phyloP scores from a whole-genome alignment of 106 monocot species.

The Dendrobium chrysotoxum region DNA sequence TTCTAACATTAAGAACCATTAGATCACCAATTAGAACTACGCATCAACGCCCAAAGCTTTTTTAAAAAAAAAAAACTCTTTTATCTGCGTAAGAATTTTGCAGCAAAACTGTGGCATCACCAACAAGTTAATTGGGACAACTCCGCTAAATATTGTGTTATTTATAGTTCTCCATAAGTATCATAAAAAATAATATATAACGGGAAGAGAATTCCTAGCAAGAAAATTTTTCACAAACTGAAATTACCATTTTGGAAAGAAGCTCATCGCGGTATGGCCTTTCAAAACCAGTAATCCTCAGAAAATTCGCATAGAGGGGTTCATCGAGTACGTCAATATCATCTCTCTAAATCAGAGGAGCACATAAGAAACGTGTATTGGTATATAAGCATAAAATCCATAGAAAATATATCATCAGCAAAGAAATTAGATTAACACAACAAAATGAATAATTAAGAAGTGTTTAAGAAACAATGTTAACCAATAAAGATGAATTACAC shows the following conservation, averaged over 20 bases:
- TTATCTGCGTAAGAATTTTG: background rate
- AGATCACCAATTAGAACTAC: background rate
- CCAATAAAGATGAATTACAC: background rate
- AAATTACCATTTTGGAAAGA: slow-evolving; percentile 56
- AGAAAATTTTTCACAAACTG: background rate
- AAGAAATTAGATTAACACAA: background rate
- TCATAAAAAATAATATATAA: background rate
- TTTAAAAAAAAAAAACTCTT: background rate
- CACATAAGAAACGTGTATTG: background rate
- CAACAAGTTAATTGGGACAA: background rate
- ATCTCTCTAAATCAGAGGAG: slow-evolving; percentile 49
- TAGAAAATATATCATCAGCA: background rate
- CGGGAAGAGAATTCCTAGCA: background rate
- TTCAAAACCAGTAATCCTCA: slow-evolving; percentile 52
- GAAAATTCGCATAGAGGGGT: slow-evolving; percentile 81
- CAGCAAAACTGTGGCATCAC: background rate
- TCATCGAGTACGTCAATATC: slow-evolving; percentile 90
- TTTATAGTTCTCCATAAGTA: background rate
- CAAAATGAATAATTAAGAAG: background rate
- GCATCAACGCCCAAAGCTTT: slow-evolving; percentile 1
- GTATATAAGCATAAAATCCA: background rate
- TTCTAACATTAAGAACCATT: background rate
- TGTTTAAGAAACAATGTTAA: background rate
- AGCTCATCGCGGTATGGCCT: slow-evolving; percentile 82
- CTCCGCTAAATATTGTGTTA: background rate